These are phyloP conservation scores for Xylaria sp. DNA, from an alignment of 495 filamentous ascomycete genomes.

Conservation along the genomic window DNA sequence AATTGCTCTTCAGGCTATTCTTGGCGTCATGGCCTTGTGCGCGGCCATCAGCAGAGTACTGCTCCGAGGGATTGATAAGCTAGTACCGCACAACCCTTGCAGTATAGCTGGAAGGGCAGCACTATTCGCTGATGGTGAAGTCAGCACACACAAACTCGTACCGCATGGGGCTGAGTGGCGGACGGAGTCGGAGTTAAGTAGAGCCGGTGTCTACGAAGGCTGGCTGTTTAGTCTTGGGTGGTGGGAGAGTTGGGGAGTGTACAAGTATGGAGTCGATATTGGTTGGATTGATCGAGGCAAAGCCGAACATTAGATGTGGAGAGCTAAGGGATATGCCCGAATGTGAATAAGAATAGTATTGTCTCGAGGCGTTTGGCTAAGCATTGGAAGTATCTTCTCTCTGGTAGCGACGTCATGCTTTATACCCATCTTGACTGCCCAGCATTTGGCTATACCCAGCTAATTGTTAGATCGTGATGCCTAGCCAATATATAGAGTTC, in stretches of 20 bases:
- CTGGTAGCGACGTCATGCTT: constrained; percentile 36
- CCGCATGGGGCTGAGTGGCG: constrained; percentile 20
- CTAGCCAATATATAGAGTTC: background rate
- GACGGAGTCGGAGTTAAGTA: background rate
- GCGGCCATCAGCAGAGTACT: background rate
- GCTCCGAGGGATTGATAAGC: constrained; percentile 14
- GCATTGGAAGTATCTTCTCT: constrained; percentile 29
- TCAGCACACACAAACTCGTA: constrained; percentile 21
- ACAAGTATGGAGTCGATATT: constrained; percentile 25
- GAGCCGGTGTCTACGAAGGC: constrained; percentile 13
- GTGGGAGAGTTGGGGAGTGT: constrained; percentile 25
- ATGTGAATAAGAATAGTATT: background rate
- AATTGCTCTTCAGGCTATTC: constrained; percentile 6
- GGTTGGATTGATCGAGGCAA: constrained; percentile 21
- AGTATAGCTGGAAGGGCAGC: constrained; percentile 14
- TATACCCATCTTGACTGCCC: constrained; percentile 34
- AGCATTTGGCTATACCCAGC: background rate
- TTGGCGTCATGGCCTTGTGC: constrained; percentile 5
- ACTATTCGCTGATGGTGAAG: constrained; percentile 21
- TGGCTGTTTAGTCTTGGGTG: constrained; percentile 25
- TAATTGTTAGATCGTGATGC: background rate
- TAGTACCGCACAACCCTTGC: constrained; percentile 21
- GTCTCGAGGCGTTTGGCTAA: background rate
- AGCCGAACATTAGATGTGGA: background rate
- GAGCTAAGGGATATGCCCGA: background rate